A percentile compares a stretch with the other conserved stretches of the same genome.
These are phyloP conservation scores for Capronia americana DNA, from an alignment of 2,329 filamentous ascomycete species.

Conservation along the genomic window DNA sequence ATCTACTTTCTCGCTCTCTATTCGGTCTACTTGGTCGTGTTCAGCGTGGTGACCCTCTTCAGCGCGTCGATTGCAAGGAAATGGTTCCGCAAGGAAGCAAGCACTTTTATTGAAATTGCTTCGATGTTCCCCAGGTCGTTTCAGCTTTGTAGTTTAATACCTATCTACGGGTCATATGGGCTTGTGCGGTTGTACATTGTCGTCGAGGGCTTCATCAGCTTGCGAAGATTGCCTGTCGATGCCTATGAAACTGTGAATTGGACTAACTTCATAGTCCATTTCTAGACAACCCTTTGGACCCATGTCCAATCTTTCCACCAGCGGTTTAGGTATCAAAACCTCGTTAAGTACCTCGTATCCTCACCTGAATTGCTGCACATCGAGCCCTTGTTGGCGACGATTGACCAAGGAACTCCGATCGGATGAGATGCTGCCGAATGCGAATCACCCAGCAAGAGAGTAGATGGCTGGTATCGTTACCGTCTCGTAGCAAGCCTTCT, in stretches of 20 bases:
- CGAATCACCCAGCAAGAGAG: too few relatives aligned
- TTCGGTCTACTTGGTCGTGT: constrained; percentile 2
- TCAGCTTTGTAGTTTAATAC: too few relatives aligned
- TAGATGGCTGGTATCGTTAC: too few relatives aligned
- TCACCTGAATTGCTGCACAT: too few relatives aligned
- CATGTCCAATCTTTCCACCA: too few relatives aligned
- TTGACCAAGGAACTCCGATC: too few relatives aligned
- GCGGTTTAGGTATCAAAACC: too few relatives aligned
- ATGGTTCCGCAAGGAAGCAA: constrained; percentile 8
- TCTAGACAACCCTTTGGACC: too few relatives aligned
- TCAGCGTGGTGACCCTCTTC: background rate
- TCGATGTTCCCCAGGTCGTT: constrained; percentile 14
- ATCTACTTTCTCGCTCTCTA: constrained; percentile 2
- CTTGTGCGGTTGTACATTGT: constrained; percentile 18
- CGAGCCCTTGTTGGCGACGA: too few relatives aligned
- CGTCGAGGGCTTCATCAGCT: constrained; percentile 21
- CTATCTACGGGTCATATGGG: constrained; percentile 17
- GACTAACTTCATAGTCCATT: constrained; percentile 19
- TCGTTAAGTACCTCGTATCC: too few relatives aligned
- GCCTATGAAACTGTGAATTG: constrained; percentile 22
- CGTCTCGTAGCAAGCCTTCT: too few relatives aligned
- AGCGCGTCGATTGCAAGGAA: background rate
- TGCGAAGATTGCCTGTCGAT: constrained; percentile 14
- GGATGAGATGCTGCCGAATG: too few relatives aligned
- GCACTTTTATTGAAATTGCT: constrained; percentile 16